Evolutionary conservation across 306 rosid genomes (phyloP), one percentile per base, ranked within the genome.

Genomic region (Bauhinia variegata): DNA sequence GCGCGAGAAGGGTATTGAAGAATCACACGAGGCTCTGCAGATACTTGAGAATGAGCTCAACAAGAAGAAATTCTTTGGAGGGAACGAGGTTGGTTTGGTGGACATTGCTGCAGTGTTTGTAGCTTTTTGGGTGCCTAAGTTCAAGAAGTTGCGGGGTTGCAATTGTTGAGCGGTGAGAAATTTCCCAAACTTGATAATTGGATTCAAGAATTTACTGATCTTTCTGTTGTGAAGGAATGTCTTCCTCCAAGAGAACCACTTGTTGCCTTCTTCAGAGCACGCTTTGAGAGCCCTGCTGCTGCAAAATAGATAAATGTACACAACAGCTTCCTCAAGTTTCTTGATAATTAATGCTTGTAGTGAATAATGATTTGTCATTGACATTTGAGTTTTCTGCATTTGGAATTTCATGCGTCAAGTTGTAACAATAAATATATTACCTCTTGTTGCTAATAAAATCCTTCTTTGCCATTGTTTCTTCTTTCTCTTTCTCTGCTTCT

Each of bases 1-100:
- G 43, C 79, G 38, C 0, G 83, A 78, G 38, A 78, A 79, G 36
- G 78, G 66, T 5, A 23, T 41, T 6, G 77, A 70, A 70, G 89
- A 81, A 70, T 52, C 65, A 11, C 8, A 8, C 0, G 83, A 75
- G 63, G 62, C 53, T 50, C 67, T 83, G 7, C 39, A 75, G 17
- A 33, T 71, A 36, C 78, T 86, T 2, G 88, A 88, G 74, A 67
- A 82, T 1, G 89, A 88, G 76, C 63, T 88, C 23, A 78, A 76
- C 34, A 81, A 37, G 17, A 75, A 84, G 50, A 65, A 59, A 56
- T 88, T 77, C 47, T 88, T 89, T 56, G 96, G 88, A 11, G 96
- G 90, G 57, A 74, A 84, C 11, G 72, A 39, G 0, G 4, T 85
- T 33, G 86, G 86, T 7, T 36, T 77, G 48, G 85, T 82, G 12